phyloP scores from a whole-genome alignment of 2,329 filamentous ascomycete genomes.

The Aspergillus alliaceus region DNA sequence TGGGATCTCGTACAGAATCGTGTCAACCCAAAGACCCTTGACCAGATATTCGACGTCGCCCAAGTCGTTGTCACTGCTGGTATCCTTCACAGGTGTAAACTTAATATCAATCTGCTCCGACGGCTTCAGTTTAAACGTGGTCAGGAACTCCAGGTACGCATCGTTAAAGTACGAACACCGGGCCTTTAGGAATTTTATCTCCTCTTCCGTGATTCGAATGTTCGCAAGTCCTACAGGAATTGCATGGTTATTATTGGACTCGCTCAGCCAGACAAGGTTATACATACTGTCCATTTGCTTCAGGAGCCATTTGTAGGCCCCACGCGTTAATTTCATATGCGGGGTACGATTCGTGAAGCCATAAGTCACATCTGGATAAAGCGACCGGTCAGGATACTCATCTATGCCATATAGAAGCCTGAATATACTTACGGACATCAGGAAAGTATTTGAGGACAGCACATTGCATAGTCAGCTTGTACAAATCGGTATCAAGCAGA shows the following conservation, averaged over 20 bases:
- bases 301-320: conserved; percentile 81
- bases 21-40: conserved; percentile 85
- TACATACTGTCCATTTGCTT: conserved; percentile 74
- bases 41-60: conserved; percentile 78
- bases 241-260: not conserved
- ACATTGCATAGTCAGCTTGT: conserved; percentile 99
- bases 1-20: conserved; percentile 96
- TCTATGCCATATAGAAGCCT: too few species aligned
- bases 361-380: conserved; percentile 69
- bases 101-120: conserved; percentile 73
- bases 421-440: conserved; percentile 50
- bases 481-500: conserved; percentile 80
- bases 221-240: conserved; percentile 70
- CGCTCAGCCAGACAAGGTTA: too few species aligned
- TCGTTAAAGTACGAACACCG: conserved; percentile 78
- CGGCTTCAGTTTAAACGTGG: conserved; percentile 77
- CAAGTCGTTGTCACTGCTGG: conserved; percentile 62
- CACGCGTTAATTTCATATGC: conserved; percentile 83
- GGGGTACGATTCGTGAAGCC: conserved; percentile 94
- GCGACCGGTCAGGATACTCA: conserved; percentile 5
- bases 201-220: conserved; percentile 74
- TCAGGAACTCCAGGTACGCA: conserved; percentile 78
- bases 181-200: conserved; percentile 73
- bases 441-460: conserved; percentile 91
- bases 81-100: conserved; percentile 59